Evolutionary conservation across 1,139 yeast genomes (phyloP), one percentile per base, ranked within the genome.

Genomic region (Debaryomycetaceae sp.): DNA sequence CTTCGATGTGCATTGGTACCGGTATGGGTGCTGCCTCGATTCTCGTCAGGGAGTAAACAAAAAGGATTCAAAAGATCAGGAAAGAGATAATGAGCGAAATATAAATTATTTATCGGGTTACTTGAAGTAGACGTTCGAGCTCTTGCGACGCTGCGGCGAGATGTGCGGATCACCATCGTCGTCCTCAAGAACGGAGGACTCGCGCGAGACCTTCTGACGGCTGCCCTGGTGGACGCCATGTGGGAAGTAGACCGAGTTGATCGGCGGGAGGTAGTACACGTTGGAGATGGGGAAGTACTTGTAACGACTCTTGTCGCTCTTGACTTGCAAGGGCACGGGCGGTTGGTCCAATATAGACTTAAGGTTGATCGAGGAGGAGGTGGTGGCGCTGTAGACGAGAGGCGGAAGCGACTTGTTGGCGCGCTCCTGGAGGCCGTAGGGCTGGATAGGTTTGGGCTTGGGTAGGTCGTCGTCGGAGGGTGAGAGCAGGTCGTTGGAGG

Each of bases 11-110:
- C 67, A 81, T 89, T 46, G 97, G 97, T 53, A 86, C 96, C 27
- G 97, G 97, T 51, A 89, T 88, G 95, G 97, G 97, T 48, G 96
- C 96, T 32, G 97, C 97, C 34, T 83, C 93, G 18, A 65, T 88
- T 34, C 71, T 88, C 48, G 71, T 86, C 34, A 80, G 70, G 52
- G 96, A 85, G 62, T 80, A 58, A 39, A 21, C 21, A 8, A 5
- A 10, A 16, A 5, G 17, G 16, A 16, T 24, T 10, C 21, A 10
- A 6, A 25, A 10, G 21, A 19, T 10, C 10, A 19, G n/a, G 21
- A 10, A 19, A 19, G 21, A 10, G 10, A n/a, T 19, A 19, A n/a
- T 19, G 21, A 19, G 21, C 21, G 21, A 10, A 19, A 19, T 19
- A 19, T 19, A 10, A 19, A 10, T 13, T 23, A n/a, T 23, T n/a